Conservation (phyloP, 2,329 filamentous ascomycete genomes). For the Catunica adiposa region DNA sequence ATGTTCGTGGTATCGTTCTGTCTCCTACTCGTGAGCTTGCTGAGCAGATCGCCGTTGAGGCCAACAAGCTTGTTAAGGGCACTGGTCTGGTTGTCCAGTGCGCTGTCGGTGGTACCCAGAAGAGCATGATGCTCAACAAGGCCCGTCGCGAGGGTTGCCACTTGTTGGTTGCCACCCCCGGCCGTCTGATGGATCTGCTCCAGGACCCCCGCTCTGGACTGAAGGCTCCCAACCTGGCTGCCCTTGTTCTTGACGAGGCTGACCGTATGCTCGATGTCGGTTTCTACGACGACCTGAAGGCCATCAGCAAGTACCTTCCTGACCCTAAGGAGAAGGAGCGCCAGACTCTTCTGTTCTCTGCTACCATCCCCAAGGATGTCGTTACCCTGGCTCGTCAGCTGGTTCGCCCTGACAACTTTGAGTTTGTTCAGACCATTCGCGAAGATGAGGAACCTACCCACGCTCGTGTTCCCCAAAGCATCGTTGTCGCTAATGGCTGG, state of each 20-base stretch:
- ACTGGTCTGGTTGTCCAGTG: conserved; percentile 53
- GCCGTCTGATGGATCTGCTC: conserved; percentile 69
- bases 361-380: conserved; percentile 75
- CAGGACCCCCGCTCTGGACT: conserved; percentile 47
- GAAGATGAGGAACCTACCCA: conserved; percentile 75
- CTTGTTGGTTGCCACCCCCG: conserved; percentile 78
- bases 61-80: conserved; percentile 43
- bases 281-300: conserved; percentile 48
- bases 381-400: conserved; percentile 61
- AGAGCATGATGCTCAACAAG: conserved; percentile 46
- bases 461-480: conserved; percentile 63
- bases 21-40: conserved; percentile 71
- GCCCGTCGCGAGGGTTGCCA: conserved; percentile 69
- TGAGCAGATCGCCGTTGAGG: conserved; percentile 67
- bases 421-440: conserved; percentile 78
- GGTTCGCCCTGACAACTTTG: conserved; percentile 63
- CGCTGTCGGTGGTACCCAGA: conserved; percentile 86
- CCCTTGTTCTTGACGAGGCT: conserved; percentile 89
- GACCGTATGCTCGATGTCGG: conserved; percentile 97
- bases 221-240: conserved; percentile 65
- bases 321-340: conserved; percentile 44
- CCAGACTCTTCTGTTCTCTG: conserved; percentile 90
- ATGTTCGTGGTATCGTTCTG: conserved; percentile 54
- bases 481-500: conserved; percentile 49
- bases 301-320: conserved; percentile 49